Base-by-base conservation (phyloP, 768 basidiomycete species). In the Tricholoma matsutake region DNA sequence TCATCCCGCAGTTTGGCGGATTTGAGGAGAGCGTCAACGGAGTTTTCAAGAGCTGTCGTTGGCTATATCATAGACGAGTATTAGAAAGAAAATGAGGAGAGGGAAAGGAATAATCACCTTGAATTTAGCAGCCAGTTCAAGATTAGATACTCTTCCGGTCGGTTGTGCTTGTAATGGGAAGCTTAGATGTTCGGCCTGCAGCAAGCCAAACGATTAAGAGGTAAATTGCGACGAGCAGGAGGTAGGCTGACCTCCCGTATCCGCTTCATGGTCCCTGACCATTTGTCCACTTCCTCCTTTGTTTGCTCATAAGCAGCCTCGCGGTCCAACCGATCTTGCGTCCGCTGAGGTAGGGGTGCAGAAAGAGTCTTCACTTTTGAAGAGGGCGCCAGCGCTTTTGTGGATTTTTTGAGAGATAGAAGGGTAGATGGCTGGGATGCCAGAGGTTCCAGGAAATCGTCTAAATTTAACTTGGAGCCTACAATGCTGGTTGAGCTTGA, bases 231-330 rank as follows among this genome's bases (percentile, higher is more conserved):
- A 37, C 31, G 8, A 8, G 29, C 10, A 54, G 4, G 18, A 29
- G 61, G 54, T 7, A 31, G 29, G 52, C 79, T 56, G 51, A 91
- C 92, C 78, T 98, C 93, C 64, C 89, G 88, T 65, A 99, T 94
- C 20, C 85, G 83, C 72, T 91, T 92, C 89, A 98, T 96, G 3
- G 93, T 92, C 5, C 85, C 86, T 28, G 85, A 85, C 97, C 96
- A 98, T 78, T 96, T 97, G 64, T 91, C 86, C 2, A 96, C 89
- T 72, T 98, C 96, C 63, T 85, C 83, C 70, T 92, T 94, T 4
- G 96, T 98, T 73, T 91, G 84, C 67, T 95, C 94, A 70, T 96
- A 97, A 0, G 96, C 96, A 7, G 95, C 96, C 70, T 94, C 88
- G 54, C 96, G 87, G 65, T 97, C 94, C 0, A 98, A 77, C 47